Evolutionary conservation across 352 stramenopile species (phyloP).

Genomic region (Labyrinthula sp.): DNA sequence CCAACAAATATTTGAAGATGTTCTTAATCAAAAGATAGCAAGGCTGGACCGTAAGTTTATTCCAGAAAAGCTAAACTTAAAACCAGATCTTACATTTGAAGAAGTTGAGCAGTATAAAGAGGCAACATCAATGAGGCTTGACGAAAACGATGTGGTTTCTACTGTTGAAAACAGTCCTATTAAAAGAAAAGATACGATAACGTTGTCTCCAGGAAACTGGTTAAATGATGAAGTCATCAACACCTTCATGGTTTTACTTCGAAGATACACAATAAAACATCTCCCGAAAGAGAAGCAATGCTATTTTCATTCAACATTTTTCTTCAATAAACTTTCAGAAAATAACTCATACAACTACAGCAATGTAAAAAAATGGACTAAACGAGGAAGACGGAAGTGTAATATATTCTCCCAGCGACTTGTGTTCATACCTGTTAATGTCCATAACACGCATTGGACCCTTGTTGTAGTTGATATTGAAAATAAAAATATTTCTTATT

Average conservation of each 20-base stretch:
- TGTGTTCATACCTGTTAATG: conserved; percentile 38
- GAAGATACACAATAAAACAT: conserved; percentile 23
- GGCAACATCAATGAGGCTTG: conserved; percentile 2
- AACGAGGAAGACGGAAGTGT: conserved; percentile 32
- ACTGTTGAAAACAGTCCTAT: conserved; percentile 5
- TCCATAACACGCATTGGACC: conserved; percentile 40
- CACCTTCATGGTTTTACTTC: conserved; percentile 37
- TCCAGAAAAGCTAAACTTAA: too few relatives aligned
- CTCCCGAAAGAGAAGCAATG: conserved; percentile 10
- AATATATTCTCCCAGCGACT: conserved; percentile 38
- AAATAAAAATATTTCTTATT: conserved; percentile 36
- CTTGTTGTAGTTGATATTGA: conserved; percentile 37
- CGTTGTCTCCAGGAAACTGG: conserved; percentile 27
- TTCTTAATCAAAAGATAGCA: too few relatives aligned
- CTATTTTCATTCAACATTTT: conserved; percentile 44
- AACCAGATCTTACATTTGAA: conserved; percentile 21
- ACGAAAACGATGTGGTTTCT: conserved; percentile 1
- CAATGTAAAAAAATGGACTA: conserved; percentile 35
- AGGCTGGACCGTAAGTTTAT: too few relatives aligned
- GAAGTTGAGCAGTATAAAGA: conserved; percentile 13
- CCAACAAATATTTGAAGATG: too few relatives aligned
- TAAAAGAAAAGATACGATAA: conserved; percentile 1
- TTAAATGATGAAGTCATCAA: conserved; percentile 46
- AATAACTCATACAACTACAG: conserved; percentile 36
- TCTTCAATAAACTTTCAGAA: conserved; percentile 38